These are phyloP conservation scores for Boletellus sp. DNA, from an alignment of 1,284 basidiomycete species.

Conservation along the genomic window DNA sequence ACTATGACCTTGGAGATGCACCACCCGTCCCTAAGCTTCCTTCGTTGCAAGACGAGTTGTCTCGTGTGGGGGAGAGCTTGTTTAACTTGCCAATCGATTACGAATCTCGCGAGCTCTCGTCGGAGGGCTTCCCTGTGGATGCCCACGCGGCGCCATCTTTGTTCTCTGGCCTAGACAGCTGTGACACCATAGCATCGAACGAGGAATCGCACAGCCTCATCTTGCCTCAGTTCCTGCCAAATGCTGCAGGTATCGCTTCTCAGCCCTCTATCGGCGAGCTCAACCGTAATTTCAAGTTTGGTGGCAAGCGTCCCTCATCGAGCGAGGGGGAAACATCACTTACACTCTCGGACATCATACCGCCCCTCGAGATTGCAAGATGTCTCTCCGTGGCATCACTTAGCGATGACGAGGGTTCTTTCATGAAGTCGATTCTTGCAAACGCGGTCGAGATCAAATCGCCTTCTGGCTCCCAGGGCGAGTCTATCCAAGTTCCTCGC, in stretches of 20 bases:
- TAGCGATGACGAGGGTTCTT: conserved; percentile 49
- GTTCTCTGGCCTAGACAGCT: conserved; percentile 19
- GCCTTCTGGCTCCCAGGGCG: conserved; percentile 38
- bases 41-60: conserved; percentile 27
- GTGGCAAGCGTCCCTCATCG: conserved; percentile 44
- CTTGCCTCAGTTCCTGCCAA: conserved; percentile 23
- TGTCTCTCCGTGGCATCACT: conserved; percentile 46
- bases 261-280: conserved; percentile 59
- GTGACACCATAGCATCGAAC: conserved; percentile 10
- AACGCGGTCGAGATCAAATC: conserved; percentile 39
- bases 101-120: conserved; percentile 17
- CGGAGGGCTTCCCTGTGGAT: conserved; percentile 18
- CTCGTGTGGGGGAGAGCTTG: conserved; percentile 17
- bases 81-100: conserved; percentile 19
- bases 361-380: conserved; percentile 51
- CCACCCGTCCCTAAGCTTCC: conserved; percentile 39
- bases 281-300: conserved; percentile 69
- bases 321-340: conserved; percentile 28
- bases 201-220: conserved; percentile 27
- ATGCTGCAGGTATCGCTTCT: conserved; percentile 39
- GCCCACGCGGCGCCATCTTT: conserved; percentile 22
- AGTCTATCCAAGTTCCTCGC: conserved; percentile 22
- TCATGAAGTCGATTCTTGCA: conserved; percentile 58
- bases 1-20: conserved; percentile 45
- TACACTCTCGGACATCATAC: conserved; percentile 72